Evolutionary conservation across 805 yeast species (phyloP).

Genomic region (Lachancea meyersii): DNA sequence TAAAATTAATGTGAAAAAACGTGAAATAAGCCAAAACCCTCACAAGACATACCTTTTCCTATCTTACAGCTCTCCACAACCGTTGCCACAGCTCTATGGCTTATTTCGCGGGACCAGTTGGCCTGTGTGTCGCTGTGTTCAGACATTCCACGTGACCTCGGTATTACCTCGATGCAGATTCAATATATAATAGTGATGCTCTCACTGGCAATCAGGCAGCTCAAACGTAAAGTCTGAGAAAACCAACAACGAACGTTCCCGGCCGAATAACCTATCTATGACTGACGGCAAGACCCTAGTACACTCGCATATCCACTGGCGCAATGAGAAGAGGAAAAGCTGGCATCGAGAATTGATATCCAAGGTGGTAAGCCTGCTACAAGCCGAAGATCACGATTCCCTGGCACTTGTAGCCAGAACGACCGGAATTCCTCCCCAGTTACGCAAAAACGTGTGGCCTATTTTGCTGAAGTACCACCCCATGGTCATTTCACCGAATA

Average conservation of each 20-base stretch:
- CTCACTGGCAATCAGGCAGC: too few relatives aligned
- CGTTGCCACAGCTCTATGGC: too few relatives aligned
- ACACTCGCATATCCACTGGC: slow-evolving; percentile 22
- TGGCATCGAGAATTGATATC: slow-evolving; percentile 32
- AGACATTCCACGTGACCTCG: too few relatives aligned
- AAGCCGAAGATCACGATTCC: slow-evolving; percentile 60
- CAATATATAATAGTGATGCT: too few relatives aligned
- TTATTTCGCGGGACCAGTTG: too few relatives aligned
- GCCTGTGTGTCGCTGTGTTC: too few relatives aligned
- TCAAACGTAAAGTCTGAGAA: too few relatives aligned
- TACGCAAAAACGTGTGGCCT: slow-evolving; percentile 82
- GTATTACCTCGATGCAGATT: too few relatives aligned
- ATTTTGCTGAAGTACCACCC: slow-evolving; percentile 76
- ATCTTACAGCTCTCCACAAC: too few relatives aligned
- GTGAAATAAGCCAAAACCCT: too few relatives aligned
- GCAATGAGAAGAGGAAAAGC: slow-evolving; percentile 26
- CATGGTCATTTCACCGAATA: slow-evolving; percentile 68
- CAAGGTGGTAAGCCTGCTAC: slow-evolving; percentile 50
- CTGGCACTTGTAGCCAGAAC: slow-evolving; percentile 76
- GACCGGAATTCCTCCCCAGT: slow-evolving; percentile 76
- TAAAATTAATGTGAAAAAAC: too few relatives aligned
- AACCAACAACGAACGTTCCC: not conserved
- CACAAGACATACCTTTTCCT: too few relatives aligned
- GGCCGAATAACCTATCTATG: not conserved
- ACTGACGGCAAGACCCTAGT: slow-evolving; percentile 11